phyloP scores from a whole-genome alignment of 2,329 filamentous ascomycete species.

The Trichoderma atrobrunneum region DNA sequence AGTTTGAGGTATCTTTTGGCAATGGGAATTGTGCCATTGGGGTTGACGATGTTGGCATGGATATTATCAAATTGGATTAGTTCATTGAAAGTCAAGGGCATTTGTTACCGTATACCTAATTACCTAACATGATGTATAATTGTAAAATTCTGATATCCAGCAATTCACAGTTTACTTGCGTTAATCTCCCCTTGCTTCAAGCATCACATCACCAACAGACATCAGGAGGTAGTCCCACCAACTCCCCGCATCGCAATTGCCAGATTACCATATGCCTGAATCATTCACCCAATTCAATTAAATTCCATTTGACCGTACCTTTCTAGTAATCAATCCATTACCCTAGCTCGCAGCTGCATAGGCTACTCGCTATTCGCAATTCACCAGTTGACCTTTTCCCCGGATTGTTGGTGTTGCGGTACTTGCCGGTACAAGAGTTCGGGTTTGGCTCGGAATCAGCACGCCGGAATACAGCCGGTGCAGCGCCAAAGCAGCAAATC shows the following conservation, averaged over 20 bases:
- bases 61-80: background rate
- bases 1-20: background rate
- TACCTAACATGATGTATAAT: too few relatives aligned
- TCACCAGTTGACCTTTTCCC: background rate
- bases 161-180: background rate
- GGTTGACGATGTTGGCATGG: background rate
- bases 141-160: too few relatives aligned
- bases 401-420: background rate
- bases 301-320: background rate
- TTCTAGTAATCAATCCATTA: background rate
- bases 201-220: background rate
- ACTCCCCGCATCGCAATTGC: background rate
- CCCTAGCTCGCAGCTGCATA: background rate
- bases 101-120: background rate
- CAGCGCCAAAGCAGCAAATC: background rate
- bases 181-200: background rate
- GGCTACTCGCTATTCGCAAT: background rate
- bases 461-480: background rate
- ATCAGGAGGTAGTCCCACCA: background rate
- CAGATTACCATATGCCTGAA: background rate
- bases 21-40: background rate
- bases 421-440: background rate
- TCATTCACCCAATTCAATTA: background rate
- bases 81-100: background rate
- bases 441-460: conserved; percentile 6